phyloP scores from a whole-genome alignment of 1,139 yeast species.

The Arxiozyma telluris region DNA sequence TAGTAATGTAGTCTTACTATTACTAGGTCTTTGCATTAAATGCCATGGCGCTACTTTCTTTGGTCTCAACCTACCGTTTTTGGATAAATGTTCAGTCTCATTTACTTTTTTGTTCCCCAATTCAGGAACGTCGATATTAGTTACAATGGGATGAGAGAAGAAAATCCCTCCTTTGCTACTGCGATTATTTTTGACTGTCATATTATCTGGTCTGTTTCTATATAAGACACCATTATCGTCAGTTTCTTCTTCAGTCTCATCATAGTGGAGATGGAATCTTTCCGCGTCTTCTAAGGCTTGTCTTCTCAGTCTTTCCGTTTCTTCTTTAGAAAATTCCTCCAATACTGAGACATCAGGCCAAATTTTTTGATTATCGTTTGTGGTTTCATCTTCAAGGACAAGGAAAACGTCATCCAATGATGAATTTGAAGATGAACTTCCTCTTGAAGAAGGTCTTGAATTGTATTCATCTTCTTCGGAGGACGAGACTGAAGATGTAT shows the following conservation, averaged over 20 bases:
- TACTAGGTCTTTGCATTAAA: conserved; percentile 26
- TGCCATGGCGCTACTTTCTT: conserved; percentile 74
- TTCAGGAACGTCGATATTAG: conserved; percentile 36
- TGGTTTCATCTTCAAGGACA: conserved; percentile 51
- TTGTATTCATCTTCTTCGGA: conserved; percentile 22
- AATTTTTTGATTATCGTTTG: conserved; percentile 25
- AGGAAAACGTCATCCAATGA: conserved; percentile 86
- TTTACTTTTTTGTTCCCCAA: conserved; percentile 43
- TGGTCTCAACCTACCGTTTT: conserved; percentile 59
- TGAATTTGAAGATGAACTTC: conserved; percentile 54
- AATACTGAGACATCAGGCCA: conserved; percentile 83
- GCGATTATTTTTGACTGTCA: conserved; percentile 5
- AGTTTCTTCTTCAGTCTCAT: conserved; percentile 25
- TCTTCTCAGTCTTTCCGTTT: conserved; percentile 40
- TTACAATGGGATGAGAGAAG: conserved; percentile 35
- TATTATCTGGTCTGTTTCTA: conserved; percentile 7
- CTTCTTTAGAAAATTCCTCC: conserved; percentile 69
- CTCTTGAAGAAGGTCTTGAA: conserved; percentile 27
- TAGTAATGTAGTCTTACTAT: background rate
- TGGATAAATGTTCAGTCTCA: conserved; percentile 49
- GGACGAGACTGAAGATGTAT: conserved; percentile 4
- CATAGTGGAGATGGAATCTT: conserved; percentile 33
- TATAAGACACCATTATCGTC: conserved; percentile 7
- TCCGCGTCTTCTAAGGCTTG: conserved; percentile 39
- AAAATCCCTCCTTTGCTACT: conserved; percentile 28